These are phyloP conservation scores for Russula abietina DNA, from an alignment of 768 basidiomycete genomes.

Conservation along the genomic window DNA sequence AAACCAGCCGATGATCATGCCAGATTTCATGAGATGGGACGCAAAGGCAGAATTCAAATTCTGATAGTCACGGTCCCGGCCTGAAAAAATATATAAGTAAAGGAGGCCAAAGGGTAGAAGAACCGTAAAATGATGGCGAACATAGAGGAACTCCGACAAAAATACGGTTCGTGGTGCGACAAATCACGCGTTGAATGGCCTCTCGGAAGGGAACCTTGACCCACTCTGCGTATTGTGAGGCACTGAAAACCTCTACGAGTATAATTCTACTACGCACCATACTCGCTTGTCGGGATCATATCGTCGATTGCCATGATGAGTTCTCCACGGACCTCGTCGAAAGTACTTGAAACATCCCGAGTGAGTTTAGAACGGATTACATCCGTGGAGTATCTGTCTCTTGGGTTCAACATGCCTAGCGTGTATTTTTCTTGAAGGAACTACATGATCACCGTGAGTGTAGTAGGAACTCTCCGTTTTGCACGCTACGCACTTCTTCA, in stretches of 20 bases:
- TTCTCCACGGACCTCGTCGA: not conserved
- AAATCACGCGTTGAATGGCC: slow-evolving; percentile 31
- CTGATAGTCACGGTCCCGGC: slow-evolving; percentile 38
- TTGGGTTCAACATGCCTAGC: not conserved
- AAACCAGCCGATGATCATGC: slow-evolving; percentile 33
- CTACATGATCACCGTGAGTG: not conserved
- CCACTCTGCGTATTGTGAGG: slow-evolving; percentile 33
- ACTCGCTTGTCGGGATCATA: not conserved
- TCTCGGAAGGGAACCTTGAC: slow-evolving; percentile 27
- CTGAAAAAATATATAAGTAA: slow-evolving; percentile 27
- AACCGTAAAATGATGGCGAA: not conserved
- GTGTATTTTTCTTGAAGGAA: not conserved
- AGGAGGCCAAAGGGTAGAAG: not conserved
- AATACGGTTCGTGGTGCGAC: slow-evolving; percentile 34
- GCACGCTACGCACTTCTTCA: not conserved
- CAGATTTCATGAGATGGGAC: slow-evolving; percentile 32
- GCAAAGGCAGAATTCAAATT: slow-evolving; percentile 29
- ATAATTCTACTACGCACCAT: not conserved
- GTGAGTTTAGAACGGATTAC: not conserved
- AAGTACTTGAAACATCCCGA: not conserved
- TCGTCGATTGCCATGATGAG: not conserved
- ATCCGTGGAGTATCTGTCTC: not conserved
- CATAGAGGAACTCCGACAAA: slow-evolving; percentile 42
- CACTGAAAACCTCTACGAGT: not conserved
- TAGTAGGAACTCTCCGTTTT: not conserved